Evolutionary conservation across 2,329 filamentous ascomycete genomes (phyloP).

Genomic region (Xylariaceae sp.): DNA sequence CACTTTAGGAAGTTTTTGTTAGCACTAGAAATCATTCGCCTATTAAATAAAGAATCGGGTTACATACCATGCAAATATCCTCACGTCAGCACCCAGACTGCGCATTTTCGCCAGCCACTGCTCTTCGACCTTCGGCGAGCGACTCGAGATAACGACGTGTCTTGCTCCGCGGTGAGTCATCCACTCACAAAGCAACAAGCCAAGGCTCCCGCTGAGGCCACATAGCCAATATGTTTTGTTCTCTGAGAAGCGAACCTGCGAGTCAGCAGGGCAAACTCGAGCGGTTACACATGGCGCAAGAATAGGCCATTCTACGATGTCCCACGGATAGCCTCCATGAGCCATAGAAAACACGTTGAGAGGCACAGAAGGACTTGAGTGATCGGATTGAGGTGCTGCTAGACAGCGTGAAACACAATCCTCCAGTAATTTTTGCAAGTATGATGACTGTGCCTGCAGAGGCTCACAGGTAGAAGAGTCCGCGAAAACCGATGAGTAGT

Average conservation of each 20-base stretch:
- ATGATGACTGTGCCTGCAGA: neutral
- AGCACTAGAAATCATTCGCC: too few species aligned
- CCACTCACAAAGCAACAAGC: constrained; percentile 22
- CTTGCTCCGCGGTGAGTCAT: constrained; percentile 23
- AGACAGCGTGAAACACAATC: neutral
- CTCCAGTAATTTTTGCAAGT: neutral
- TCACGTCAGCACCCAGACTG: constrained; percentile 7
- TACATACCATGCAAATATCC: too few species aligned
- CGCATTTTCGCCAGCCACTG: constrained; percentile 13
- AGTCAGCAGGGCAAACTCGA: neutral
- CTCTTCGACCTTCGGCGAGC: constrained; percentile 19
- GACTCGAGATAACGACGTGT: constrained; percentile 17
- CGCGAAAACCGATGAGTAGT: neutral
- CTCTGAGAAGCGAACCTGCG: neutral
- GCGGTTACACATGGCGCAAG: too few species aligned
- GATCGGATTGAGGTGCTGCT: neutral
- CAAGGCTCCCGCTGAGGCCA: constrained; percentile 22
- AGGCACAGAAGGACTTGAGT: neutral
- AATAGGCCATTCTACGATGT: too few species aligned
- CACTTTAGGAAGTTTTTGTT: neutral
- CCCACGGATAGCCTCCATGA: too few species aligned
- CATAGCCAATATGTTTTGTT: constrained; percentile 23
- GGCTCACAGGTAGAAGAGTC: neutral
- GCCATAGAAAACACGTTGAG: too few species aligned
- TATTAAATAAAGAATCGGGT: neutral